Percentiles rank a stretch among this genome's conserved stretches.
These are phyloP conservation scores for Cordyceps cateniannulata DNA, from an alignment of 2,329 filamentous ascomycete genomes.

Conservation along the genomic window DNA sequence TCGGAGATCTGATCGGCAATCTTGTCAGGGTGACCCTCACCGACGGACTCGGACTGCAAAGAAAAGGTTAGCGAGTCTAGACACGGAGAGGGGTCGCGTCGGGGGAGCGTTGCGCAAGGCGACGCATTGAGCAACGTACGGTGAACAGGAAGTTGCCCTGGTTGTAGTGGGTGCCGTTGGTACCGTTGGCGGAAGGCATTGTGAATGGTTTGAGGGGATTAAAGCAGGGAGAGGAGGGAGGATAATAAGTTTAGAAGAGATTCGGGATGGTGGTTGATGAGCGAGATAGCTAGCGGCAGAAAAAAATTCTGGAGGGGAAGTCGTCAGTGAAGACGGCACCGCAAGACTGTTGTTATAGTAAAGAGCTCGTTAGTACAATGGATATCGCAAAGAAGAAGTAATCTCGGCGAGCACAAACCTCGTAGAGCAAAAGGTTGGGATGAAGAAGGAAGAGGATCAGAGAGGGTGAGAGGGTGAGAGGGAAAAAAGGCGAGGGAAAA, in stretches of 20 bases:
- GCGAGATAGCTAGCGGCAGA: conserved; percentile 16
- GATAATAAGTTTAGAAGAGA: conserved; percentile 17
- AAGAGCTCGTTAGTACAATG: conserved; percentile 9
- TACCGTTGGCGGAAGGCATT: conserved; percentile 53
- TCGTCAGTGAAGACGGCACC: conserved; percentile 6
- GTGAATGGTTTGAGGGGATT: conserved; percentile 31
- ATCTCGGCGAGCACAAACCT: neutral
- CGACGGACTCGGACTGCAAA: conserved; percentile 71
- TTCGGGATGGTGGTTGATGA: conserved; percentile 25
- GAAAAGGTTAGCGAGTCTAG: conserved; percentile 19
- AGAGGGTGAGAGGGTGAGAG: neutral
- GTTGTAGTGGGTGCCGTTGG: conserved; percentile 45
- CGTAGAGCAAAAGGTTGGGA: neutral
- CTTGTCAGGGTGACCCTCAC: conserved; percentile 92
- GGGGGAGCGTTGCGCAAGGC: neutral
- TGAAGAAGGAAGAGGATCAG: neutral
- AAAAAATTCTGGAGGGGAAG: conserved; percentile 4
- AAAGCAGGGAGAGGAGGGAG: conserved; percentile 17
- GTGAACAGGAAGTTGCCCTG: conserved; percentile 79
- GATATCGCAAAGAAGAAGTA: neutral
- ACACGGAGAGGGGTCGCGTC: neutral
- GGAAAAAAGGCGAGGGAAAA: conserved; percentile 5
- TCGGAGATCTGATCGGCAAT: conserved; percentile 98
- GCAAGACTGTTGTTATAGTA: neutral
- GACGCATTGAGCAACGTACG: conserved; percentile 34